Conservation (phyloP, 2,329 filamentous ascomycete genomes). For the Fusarium coicis region DNA sequence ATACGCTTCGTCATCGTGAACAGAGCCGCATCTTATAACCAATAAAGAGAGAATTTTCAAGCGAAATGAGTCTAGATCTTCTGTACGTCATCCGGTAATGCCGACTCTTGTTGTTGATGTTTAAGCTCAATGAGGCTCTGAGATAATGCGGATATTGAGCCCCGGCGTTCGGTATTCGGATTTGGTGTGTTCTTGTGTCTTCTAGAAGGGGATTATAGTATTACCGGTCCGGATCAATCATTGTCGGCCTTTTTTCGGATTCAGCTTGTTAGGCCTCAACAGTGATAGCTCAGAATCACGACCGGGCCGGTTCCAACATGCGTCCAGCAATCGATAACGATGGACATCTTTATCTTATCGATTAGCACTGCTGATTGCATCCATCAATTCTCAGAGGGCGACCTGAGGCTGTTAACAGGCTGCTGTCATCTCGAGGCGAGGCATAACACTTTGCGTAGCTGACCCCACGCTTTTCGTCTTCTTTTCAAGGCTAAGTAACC, state of each 20-base stretch:
- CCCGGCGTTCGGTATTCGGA: background rate
- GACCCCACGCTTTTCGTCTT: too few species aligned
- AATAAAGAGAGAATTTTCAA: background rate
- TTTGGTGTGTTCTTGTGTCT: background rate
- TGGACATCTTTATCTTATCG: background rate
- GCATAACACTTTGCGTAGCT: too few species aligned
- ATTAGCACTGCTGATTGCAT: rapidly evolving
- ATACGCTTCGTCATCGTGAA: background rate
- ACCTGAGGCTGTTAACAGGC: background rate
- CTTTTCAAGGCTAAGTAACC: too few species aligned
- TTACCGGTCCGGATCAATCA: background rate
- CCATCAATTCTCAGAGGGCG: background rate
- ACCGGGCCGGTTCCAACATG: background rate
- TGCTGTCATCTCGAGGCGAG: background rate
- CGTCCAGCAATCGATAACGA: background rate
- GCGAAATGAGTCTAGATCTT: background rate
- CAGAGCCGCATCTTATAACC: background rate
- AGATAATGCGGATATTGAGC: background rate
- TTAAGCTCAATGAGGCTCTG: background rate
- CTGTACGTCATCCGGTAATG: background rate
- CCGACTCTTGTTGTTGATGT: background rate
- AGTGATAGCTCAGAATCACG: background rate
- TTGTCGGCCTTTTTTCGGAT: background rate
- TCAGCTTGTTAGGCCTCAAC: background rate
- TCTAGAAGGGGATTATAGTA: slow-evolving; percentile 1